Conservation (phyloP, 1,284 basidiomycete genomes). For the Tylopilus sp. region DNA sequence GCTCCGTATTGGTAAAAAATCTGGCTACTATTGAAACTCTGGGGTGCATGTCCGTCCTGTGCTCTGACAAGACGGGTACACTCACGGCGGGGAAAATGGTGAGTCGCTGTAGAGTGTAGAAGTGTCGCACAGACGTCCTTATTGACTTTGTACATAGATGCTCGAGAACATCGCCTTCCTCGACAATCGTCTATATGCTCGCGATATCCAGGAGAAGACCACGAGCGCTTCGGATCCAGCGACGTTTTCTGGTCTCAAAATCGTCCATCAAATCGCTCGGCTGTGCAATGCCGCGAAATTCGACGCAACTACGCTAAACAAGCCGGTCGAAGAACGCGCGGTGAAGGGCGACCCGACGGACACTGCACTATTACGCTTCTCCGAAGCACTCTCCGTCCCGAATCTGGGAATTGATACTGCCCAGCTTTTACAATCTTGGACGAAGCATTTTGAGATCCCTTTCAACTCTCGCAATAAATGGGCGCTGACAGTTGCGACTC, state of each 20-base stretch:
- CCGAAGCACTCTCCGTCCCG: constrained; percentile 41
- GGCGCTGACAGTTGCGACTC: constrained; percentile 41
- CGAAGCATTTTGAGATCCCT: constrained; percentile 42
- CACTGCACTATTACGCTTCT: constrained; percentile 56
- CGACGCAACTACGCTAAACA: constrained; percentile 33
- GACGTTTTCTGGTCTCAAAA: constrained; percentile 20
- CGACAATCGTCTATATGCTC: constrained; percentile 32
- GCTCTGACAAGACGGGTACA: constrained; percentile 54
- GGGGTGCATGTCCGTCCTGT: constrained; percentile 55
- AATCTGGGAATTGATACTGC: constrained; percentile 17
- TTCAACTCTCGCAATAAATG: constrained; percentile 69
- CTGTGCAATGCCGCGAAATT: constrained; percentile 64
- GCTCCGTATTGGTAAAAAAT: constrained; percentile 55
- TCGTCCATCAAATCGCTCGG: constrained; percentile 44
- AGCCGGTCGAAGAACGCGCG: constrained; percentile 41
- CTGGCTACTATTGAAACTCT: constrained; percentile 59
- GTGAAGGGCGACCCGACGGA: constrained; percentile 65
- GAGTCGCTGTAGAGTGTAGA: background rate
- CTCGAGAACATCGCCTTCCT: constrained; percentile 43
- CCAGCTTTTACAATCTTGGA: constrained; percentile 26
- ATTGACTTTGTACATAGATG: constrained; percentile 25
- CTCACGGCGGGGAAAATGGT: constrained; percentile 41
- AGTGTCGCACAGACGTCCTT: background rate
- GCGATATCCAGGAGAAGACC: constrained; percentile 23
- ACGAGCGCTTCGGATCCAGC: constrained; percentile 10